Conservation (phyloP, 495 filamentous ascomycete genomes). For the Emericellopsis terricola region DNA sequence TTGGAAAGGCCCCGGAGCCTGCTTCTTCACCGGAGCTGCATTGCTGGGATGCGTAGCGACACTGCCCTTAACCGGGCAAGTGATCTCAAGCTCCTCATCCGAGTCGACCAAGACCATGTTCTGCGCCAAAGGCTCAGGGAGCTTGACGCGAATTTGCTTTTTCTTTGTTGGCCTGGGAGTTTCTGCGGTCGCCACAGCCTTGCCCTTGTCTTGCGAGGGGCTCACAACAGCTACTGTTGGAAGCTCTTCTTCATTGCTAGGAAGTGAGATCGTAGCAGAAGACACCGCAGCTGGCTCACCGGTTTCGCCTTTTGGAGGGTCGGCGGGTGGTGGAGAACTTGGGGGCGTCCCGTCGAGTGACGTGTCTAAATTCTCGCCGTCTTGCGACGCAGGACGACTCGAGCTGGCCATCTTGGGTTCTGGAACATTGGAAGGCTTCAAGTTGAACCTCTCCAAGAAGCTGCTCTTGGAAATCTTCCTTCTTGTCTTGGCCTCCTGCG, state of each 20-base stretch:
- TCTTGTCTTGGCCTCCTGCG: slow-evolving; percentile 77
- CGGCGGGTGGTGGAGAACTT: slow-evolving; percentile 25
- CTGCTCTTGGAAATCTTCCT: slow-evolving; percentile 80
- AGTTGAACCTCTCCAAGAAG: slow-evolving; percentile 73
- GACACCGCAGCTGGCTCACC: not conserved
- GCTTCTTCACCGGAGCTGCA: slow-evolving; percentile 34
- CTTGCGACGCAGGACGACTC: slow-evolving; percentile 18
- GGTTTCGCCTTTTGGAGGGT: slow-evolving; percentile 3
- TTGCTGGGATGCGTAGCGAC: slow-evolving; percentile 50
- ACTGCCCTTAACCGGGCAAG: slow-evolving; percentile 14
- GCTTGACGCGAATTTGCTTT: slow-evolving; percentile 22
- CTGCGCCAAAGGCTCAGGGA: slow-evolving; percentile 13
- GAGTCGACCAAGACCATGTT: slow-evolving; percentile 12
- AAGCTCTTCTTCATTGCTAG: slow-evolving; percentile 11
- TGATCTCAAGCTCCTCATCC: slow-evolving; percentile 23
- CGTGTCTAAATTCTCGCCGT: too few relatives aligned
- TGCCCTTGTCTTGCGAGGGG: slow-evolving; percentile 25
- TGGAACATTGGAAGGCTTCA: slow-evolving; percentile 25
- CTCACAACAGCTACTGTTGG: slow-evolving; percentile 13
- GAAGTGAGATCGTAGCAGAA: not conserved
- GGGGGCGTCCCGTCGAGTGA: too few relatives aligned
- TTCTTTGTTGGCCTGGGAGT: slow-evolving; percentile 5
- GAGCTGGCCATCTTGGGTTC: slow-evolving; percentile 28
- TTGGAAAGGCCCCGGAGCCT: slow-evolving; percentile 47
- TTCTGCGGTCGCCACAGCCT: slow-evolving; percentile 8